phyloP scores from a whole-genome alignment of 1,139 yeast species.

The Pichia sp. region DNA sequence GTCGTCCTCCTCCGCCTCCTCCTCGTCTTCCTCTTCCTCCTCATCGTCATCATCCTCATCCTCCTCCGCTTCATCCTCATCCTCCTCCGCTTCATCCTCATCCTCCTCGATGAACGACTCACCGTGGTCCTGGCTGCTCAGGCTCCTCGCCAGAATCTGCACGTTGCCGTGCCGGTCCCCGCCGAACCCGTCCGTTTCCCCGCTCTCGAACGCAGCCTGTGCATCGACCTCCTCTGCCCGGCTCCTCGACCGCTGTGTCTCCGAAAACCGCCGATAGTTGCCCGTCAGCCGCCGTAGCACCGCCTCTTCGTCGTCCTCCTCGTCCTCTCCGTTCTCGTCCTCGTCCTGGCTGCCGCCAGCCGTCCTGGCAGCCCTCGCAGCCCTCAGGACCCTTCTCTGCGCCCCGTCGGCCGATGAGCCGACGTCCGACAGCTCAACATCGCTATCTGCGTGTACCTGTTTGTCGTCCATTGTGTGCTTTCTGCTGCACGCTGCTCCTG shows the following conservation, averaged over 20 bases:
- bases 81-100: slow-evolving; percentile 11
- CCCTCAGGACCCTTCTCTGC: not conserved
- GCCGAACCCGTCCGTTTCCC: slow-evolving; percentile 21
- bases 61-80: slow-evolving; percentile 7
- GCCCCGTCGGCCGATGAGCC: not conserved
- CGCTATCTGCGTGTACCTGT: not conserved
- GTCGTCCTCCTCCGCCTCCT: slow-evolving; percentile 13
- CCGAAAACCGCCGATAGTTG: slow-evolving; percentile 30
- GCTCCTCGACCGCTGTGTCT: slow-evolving; percentile 21
- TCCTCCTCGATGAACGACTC: not conserved
- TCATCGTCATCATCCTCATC: slow-evolving; percentile 9
- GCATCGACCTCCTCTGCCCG: slow-evolving; percentile 15
- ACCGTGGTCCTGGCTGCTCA: slow-evolving; percentile 15
- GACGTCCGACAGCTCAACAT: slow-evolving; percentile 11
- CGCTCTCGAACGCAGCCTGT: slow-evolving; percentile 15
- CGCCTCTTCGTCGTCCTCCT: slow-evolving; percentile 28
- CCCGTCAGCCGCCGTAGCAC: slow-evolving; percentile 28
- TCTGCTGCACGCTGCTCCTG: not conserved
- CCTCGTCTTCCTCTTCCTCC: no score
- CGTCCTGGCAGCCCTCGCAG: not conserved
- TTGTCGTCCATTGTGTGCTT: not conserved
- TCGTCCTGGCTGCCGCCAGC: slow-evolving; percentile 1
- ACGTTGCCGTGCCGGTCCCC: slow-evolving; percentile 14
- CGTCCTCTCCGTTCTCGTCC: slow-evolving; percentile 20
- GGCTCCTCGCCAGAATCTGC: slow-evolving; percentile 4